A percentile compares a stretch with the other conserved stretches of the same genome.
Evolutionary conservation across 495 filamentous ascomycete species (phyloP).

Genomic region (Penicillium diatomitis): DNA sequence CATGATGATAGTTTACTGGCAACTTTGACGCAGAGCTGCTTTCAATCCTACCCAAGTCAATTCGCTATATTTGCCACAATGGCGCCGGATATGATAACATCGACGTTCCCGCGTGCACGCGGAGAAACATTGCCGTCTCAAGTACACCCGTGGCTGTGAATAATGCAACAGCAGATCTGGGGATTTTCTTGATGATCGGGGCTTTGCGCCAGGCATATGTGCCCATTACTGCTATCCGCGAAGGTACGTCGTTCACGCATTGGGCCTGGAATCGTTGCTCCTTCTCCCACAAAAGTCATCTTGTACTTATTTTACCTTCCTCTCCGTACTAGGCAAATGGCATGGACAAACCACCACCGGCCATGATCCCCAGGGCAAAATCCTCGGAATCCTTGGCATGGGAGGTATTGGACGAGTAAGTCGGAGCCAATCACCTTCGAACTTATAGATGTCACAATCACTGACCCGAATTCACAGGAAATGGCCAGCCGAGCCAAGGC

Average conservation of each 20-base stretch:
- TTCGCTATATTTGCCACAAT: constrained; percentile 78
- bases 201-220: constrained; percentile 58
- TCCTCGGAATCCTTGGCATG: constrained; percentile 75
- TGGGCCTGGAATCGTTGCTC: background rate
- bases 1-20: constrained; percentile 41
- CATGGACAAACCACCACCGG: constrained; percentile 44
- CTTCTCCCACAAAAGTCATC: too few species aligned
- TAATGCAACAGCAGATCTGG: constrained; percentile 61
- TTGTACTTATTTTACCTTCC: background rate
- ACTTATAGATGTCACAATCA: background rate
- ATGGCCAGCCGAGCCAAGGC: constrained; percentile 60
- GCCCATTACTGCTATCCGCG: constrained; percentile 50
- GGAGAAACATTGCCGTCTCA: constrained; percentile 52
- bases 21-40: constrained; percentile 53
- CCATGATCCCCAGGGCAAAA: constrained; percentile 62
- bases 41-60: constrained; percentile 47
- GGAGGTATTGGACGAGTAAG: constrained; percentile 63
- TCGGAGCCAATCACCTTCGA: background rate
- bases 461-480: constrained; percentile 33
- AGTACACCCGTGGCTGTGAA: constrained; percentile 62
- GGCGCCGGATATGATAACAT: constrained; percentile 83
- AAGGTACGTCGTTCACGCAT: constrained; percentile 32
- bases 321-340: constrained; percentile 35
- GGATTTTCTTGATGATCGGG: constrained; percentile 63
- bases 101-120: constrained; percentile 59